phyloP scores from a whole-genome alignment of 1,139 yeast species.

The Arxiozyma slooffiae region DNA sequence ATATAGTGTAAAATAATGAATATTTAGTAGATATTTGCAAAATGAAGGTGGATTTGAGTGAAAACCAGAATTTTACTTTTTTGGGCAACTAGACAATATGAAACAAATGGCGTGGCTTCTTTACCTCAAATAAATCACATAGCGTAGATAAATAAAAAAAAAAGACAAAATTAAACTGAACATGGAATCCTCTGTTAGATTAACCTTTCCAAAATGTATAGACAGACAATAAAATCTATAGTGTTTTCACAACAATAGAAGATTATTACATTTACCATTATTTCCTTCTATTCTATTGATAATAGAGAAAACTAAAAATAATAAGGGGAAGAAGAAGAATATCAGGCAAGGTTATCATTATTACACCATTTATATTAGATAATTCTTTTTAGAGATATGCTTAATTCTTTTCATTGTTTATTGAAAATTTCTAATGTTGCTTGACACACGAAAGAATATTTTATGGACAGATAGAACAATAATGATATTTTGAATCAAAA shows the following conservation, averaged over 20 bases:
- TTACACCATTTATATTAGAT: no score
- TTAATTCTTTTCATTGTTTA: no score
- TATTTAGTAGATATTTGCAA: background rate
- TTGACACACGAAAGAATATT: no score
- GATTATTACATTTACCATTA: no score
- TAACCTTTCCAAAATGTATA: background rate
- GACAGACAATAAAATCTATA: background rate
- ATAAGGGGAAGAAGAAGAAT: background rate
- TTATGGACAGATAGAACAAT: no score
- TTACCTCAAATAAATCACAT: background rate
- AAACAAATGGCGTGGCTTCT: background rate
- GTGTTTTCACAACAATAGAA: background rate
- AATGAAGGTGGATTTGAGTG: no score
- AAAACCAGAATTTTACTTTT: background rate
- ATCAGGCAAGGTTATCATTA: no score
- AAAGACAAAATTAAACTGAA: no score
- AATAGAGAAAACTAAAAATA: no score
- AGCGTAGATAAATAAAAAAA: no score
- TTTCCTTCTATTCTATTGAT: background rate
- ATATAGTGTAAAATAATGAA: no score
- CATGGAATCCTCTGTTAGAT: background rate
- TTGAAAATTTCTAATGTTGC: background rate
- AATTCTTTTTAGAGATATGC: background rate
- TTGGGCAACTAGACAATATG: background rate
- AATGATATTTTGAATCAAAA: background rate